Base-by-base conservation (phyloP, 176 grass and related monocot genomes). In the Puccinellia tenuiflora region DNA sequence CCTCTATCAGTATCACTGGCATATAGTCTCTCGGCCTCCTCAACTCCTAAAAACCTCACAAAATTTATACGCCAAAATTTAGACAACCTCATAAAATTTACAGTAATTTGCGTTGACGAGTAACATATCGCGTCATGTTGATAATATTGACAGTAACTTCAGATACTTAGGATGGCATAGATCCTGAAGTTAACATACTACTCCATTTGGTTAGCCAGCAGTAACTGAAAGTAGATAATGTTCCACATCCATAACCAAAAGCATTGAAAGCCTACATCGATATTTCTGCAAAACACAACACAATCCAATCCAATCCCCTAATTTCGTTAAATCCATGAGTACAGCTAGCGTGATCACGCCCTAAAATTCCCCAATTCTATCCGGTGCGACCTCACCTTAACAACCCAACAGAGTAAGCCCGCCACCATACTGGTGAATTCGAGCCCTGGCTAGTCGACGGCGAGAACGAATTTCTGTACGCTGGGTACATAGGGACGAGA, bases 11-110 rank as follows among this genome's bases (percentile, higher is more conserved):
- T 30, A 83, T 22, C 34, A 50, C 43, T 47, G 40, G 29, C 35
- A 91, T 77, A 56, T 86, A 86, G 21, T 88, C 64, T 17, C 52
- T 48, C 6, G 88, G 92, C 70, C 83, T 88, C 83, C 83, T 85
- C 74, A 47, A 76, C n/a, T 55, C 76, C 87, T 92, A 29, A 29
- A 2, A 83, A 24, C 59, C 18, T 43, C 37, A 37, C 31, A 42
- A 60, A 70, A 59, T 25, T 68, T 50, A 50, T 17, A 81, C n/a
- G 71, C 24, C 48, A 5, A 63, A 46, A 46, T 47, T 47, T 15
- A 47, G 45, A 14, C 45, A 47, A 3, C 4, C 46, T 16, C 15
- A 48, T 15, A 16, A 17, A 48, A 48, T 48, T 48, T 48, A 48
- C 1, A 48, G 46, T 16, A 48, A 5, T 48, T n/a, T 16, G 25